Conservation (phyloP, 176 grass and related monocot species). For the Musa schizocarpa region DNA sequence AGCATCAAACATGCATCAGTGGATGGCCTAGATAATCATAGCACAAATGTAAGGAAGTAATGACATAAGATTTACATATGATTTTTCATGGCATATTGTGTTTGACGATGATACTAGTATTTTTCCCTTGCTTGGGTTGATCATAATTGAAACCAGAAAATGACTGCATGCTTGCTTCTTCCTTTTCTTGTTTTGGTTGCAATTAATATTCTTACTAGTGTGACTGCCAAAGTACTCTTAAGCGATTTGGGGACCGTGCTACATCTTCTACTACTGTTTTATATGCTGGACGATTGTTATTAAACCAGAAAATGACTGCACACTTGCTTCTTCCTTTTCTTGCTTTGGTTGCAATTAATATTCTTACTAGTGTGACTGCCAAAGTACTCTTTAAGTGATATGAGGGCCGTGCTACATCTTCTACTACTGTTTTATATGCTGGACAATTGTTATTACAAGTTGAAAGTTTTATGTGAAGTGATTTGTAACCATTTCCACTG, state of each 20-base stretch:
- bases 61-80: no score
- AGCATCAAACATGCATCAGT: not conserved
- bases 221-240: not conserved
- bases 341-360: not conserved
- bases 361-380: not conserved
- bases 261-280: not conserved
- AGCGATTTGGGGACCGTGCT: not conserved
- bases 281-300: not conserved
- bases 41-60: not conserved
- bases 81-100: no score
- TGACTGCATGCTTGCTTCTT: not conserved
- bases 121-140: not conserved
- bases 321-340: not conserved
- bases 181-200: not conserved
- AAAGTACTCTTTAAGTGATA: not conserved
- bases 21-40: not conserved
- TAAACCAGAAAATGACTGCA: not conserved
- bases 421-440: not conserved
- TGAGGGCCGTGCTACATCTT: not conserved
- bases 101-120: not conserved
- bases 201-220: not conserved
- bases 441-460: not conserved
- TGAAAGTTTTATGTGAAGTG: no score
- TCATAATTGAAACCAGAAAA: not conserved
- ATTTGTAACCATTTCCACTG: no score